Base-by-base conservation (phyloP, 257 asterid genomes). In the Solanum ahanhuiri region DNA sequence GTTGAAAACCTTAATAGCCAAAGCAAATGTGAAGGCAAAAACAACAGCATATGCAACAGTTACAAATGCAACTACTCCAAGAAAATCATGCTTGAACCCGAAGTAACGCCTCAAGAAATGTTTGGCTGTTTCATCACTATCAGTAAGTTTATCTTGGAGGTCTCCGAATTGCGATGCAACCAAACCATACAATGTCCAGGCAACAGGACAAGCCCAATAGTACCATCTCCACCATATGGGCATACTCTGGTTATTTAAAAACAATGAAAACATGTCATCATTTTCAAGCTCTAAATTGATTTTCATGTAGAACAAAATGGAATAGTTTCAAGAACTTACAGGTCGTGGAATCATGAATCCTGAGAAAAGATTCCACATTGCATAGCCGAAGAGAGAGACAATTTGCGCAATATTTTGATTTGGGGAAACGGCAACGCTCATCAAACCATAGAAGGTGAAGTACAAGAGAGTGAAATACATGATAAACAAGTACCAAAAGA, bases 161-260 rank as follows among this genome's bases (percentile, higher is more conserved):
- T 95, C 95, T 70, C 96, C 98, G 23, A 90, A 95, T 67, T 95
- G 98, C 3, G 98, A 87, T 8, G 86, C 86, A 18, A 91, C 82
- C 86, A 94, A 57, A 3, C 98, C 98, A 35, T 95, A 93, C 91
- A 95, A 86, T 10, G 96, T 93, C 87, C 93, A 94, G 3, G 97
- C 84, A 22, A 93, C 85, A 0, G 98, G 98, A 12, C 91, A 87
- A 37, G 81, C 91, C 97, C 97, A 95, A 81, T 92, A 95, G 91
- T 92, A 93, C 98, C 98, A 95, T 91, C 98, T 92, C 97, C 98
- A 95, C 96, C 96, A 95, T 7, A 94, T 34, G 1, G 98, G 95
- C 10, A 95, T 93, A 77, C 91, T 87, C 98, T 95, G 93, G 5
- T 90, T 83, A 30, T 9, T 3, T 11, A 77, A 57, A 63, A 20